Base-by-base conservation (phyloP, 2,329 filamentous ascomycete genomes). In the Zasmidium cellare region DNA sequence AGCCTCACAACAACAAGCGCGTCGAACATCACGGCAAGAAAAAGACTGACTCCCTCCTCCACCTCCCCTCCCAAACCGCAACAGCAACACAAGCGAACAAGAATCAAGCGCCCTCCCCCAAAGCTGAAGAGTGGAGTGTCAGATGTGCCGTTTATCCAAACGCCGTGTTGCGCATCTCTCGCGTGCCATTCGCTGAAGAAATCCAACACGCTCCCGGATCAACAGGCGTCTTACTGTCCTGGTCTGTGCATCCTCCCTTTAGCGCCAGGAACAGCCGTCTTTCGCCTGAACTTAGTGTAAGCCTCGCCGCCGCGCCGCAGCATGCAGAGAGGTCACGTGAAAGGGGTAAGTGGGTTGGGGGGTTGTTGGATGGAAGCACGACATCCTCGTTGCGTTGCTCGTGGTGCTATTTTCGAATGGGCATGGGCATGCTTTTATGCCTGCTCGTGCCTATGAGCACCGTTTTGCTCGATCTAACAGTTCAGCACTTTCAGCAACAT, bases 261-360 rank as follows among this genome's bases (percentile, higher is more conserved):
- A 55, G 56, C 56, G 56, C 52, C 51, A 59, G 56, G 56, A 52
- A 59, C 52, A 59, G 48, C 52, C 52, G 52, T 44, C 35, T n/a
- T 28, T 24, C 31, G 53, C 53, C 53, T 46, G 46, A 46, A 45
- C 47, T 56, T 22, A 25, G 47, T 45, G 24, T 31, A 20, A 22
- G 45, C 45, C 19, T 47, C 45, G 45, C 45, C 7, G 7, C 35
- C 35, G 35, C 35, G n/a, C 35, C 35, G 35, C 35, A 18, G 47
- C 6, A 25, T 9, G 28, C 47, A 28, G 20, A 22, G n/a, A 3
- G 20, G 24, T 49, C 47, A 49, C 47, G 47, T 49, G 47, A 25
- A 47, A n/a, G 35, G 7, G n/a, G n/a, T n/a, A n/a, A n/a, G 35
- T 16, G 35, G 12, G 7, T 41, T 14, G 6, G 16, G 35, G 35